These are phyloP conservation scores for Pseudocercospora ulei DNA, from an alignment of 2,329 filamentous ascomycete species.

Conservation along the genomic window DNA sequence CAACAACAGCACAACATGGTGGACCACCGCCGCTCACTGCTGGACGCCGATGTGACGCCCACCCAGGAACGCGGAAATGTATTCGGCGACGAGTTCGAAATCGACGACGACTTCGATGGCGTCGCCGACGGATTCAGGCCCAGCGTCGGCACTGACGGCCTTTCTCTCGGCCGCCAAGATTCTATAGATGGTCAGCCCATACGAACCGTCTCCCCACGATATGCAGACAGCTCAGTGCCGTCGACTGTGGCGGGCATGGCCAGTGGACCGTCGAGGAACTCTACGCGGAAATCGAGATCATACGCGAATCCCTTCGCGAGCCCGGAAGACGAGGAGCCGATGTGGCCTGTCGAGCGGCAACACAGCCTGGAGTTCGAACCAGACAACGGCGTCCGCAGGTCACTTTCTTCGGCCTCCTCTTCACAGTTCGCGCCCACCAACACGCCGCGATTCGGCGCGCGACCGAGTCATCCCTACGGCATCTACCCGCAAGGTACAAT, in stretches of 20 bases:
- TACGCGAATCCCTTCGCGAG: slow-evolving; percentile 33
- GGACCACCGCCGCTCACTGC: slow-evolving; percentile 25
- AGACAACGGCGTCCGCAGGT: slow-evolving; percentile 28
- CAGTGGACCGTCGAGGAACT: slow-evolving; percentile 24
- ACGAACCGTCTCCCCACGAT: slow-evolving; percentile 30
- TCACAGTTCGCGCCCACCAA: slow-evolving; percentile 39
- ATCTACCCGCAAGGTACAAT: slow-evolving; percentile 68
- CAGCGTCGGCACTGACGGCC: slow-evolving; percentile 26
- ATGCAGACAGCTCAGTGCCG: slow-evolving; percentile 22
- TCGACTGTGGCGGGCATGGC: slow-evolving; percentile 7
- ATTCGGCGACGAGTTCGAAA: slow-evolving; percentile 44
- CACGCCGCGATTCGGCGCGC: slow-evolving; percentile 59
- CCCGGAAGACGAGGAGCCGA: slow-evolving; percentile 29
- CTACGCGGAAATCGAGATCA: slow-evolving; percentile 30
- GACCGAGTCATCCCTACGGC: slow-evolving; percentile 72
- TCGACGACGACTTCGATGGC: slow-evolving; percentile 38
- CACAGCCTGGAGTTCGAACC: slow-evolving; percentile 28
- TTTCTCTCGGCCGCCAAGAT: slow-evolving; percentile 20
- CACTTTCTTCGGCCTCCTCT: slow-evolving; percentile 36
- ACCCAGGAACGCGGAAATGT: slow-evolving; percentile 37
- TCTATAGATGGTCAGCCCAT: slow-evolving; percentile 27
- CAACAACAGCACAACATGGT: slow-evolving; percentile 17
- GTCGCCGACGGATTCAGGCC: slow-evolving; percentile 43
- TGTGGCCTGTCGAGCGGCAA: slow-evolving; percentile 14
- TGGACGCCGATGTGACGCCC: slow-evolving; percentile 28